phyloP scores from a whole-genome alignment of 2,329 filamentous ascomycete genomes.

The Westerdykella ornata region DNA sequence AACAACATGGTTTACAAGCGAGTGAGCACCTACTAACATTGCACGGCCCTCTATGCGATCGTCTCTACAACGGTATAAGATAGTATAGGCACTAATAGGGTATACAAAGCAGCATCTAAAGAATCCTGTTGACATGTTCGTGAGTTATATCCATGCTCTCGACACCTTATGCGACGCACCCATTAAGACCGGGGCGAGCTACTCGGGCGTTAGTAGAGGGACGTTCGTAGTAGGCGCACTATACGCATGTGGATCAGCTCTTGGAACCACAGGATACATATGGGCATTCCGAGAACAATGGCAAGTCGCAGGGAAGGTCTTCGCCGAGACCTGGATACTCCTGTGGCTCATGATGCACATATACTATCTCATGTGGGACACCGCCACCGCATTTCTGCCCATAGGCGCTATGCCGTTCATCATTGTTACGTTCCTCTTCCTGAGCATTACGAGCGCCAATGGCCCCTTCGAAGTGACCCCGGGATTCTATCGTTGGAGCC shows the following conservation, averaged over 20 bases:
- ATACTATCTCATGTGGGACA: slow-evolving; percentile 40
- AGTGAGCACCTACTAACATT: no score
- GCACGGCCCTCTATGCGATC: no score
- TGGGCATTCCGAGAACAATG: slow-evolving; percentile 40
- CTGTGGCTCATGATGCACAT: slow-evolving; percentile 41
- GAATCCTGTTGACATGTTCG: no score
- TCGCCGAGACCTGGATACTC: slow-evolving; percentile 37
- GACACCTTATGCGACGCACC: no score
- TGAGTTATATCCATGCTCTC: no score
- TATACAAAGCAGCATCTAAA: no score
- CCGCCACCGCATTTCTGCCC: slow-evolving; percentile 37
- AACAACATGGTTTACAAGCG: no score
- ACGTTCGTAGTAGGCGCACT: no score
- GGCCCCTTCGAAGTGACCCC: slow-evolving; percentile 39
- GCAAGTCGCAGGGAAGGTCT: slow-evolving; percentile 34
- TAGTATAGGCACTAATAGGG: no score
- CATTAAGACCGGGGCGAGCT: no score
- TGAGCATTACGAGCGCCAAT: slow-evolving; percentile 38
- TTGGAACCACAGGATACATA: slow-evolving; percentile 37
- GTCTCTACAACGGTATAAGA: no score
- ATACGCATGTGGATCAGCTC: slow-evolving; percentile 17
- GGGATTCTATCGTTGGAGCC: slow-evolving; percentile 36
- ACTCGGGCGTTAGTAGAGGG: no score
- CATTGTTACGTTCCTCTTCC: slow-evolving; percentile 39
- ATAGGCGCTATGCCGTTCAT: slow-evolving; percentile 38